Conservation (phyloP, 495 filamentous ascomycete species). For the Penicillium manginii region DNA sequence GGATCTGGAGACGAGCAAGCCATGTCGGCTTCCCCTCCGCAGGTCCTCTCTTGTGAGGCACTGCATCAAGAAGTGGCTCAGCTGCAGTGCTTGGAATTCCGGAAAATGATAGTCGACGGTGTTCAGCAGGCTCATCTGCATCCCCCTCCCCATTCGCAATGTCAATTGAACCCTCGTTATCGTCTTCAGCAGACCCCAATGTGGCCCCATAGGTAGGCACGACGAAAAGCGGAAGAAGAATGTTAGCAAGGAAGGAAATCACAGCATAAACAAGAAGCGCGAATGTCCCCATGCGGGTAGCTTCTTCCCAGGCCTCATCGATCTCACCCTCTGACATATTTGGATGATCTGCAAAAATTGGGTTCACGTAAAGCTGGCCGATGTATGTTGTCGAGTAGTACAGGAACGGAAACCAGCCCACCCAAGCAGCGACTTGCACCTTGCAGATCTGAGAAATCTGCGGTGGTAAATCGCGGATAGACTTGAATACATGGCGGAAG, state of each 20-base stretch:
- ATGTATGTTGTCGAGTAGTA: slow-evolving; percentile 94
- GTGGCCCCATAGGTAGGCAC: slow-evolving; percentile 65
- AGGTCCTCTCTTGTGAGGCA: slow-evolving; percentile 7
- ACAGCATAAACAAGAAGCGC: slow-evolving; percentile 87
- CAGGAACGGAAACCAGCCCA: slow-evolving; percentile 93
- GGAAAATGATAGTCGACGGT: slow-evolving; percentile 37
- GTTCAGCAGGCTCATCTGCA: slow-evolving; percentile 23
- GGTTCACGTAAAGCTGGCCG: slow-evolving; percentile 85
- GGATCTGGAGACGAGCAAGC: slow-evolving; percentile 68
- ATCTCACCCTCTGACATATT: slow-evolving; percentile 74
- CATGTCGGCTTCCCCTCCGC: slow-evolving; percentile 29
- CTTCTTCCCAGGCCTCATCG: slow-evolving; percentile 76
- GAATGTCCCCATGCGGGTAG: slow-evolving; percentile 80
- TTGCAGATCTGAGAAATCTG: slow-evolving; percentile 83
- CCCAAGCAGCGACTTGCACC: slow-evolving; percentile 89
- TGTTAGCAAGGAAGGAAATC: slow-evolving; percentile 75
- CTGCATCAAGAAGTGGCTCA: slow-evolving; percentile 33
- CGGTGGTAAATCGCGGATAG: slow-evolving; percentile 73
- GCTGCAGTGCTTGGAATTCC: slow-evolving; percentile 29
- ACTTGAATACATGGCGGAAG: slow-evolving; percentile 75
- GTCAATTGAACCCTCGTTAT: neutral
- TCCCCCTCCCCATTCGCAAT: slow-evolving; percentile 13
- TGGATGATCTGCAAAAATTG: slow-evolving; percentile 73
- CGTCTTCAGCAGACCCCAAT: neutral
- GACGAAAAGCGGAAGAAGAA: slow-evolving; percentile 80